Base-by-base conservation (phyloP, 2,329 filamentous ascomycete genomes). In the Helotiales sp. region DNA sequence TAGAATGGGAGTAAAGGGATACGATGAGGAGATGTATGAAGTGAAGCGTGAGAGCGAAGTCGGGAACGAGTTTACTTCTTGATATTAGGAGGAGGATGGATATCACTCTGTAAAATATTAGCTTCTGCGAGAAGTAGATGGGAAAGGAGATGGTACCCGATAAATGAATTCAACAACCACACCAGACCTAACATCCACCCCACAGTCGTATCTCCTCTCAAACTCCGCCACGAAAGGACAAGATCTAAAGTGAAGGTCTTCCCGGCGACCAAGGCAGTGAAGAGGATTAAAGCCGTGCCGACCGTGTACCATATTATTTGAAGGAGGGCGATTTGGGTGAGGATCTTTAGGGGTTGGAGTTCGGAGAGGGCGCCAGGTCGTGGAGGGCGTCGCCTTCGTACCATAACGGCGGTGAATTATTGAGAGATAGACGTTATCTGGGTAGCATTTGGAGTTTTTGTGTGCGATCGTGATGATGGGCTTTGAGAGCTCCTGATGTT, bases 11-110 rank as follows among this genome's bases (percentile, higher is more conserved):
- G 74, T 96, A 96, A 31, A 96, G 72, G 19, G 86, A 87, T 27
- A 90, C 90, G 67, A 91, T 74, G 67, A 95, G 63, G 53, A 96
- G 82, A 72, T 96, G 90, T 40, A 96, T 78, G 72, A 90, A 83
- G 76, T 96, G 91, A 17, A 97, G 83, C 2, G 93, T 96, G 24
- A 97, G 78, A 30, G 91, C 90, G 73, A 98, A 99, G 75, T 99
- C 95, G 65, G 91, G 91, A 51, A 98, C 90, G 60, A 98, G 88
- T 74, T 98, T 98, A 48, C 89, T 95, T 61, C 95, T 91, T 19
- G 88, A 87, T 65, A 99, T 85, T 57, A 98, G 79, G 54, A 93
- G 76, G 51, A 96, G 85, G 57, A 97, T 88, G 40, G 91, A 89
- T 58, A 96, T 85, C 40, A 91, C 85, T 71, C 93, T 98, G 69